Percentiles rank a stretch among this genome's conserved stretches.
phyloP scores from a whole-genome alignment of 2,329 filamentous ascomycete genomes.

The Cladorrhinum sp. region DNA sequence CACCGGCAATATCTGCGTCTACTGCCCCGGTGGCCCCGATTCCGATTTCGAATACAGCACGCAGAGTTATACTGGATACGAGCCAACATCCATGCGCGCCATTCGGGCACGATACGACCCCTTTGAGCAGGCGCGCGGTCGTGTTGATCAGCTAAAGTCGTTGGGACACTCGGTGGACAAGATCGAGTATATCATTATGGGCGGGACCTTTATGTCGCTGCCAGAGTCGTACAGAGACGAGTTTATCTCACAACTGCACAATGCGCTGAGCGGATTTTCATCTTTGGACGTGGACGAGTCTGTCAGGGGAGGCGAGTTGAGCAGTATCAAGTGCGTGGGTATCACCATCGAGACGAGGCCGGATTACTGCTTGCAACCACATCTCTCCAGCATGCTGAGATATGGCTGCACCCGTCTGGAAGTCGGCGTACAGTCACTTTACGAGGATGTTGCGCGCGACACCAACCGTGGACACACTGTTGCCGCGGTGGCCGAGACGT shows the following conservation, averaged over 20 bases:
- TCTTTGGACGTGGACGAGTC: conserved; percentile 93
- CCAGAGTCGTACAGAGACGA: conserved; percentile 84
- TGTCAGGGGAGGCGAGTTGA: conserved; percentile 91
- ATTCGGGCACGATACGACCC: conserved; percentile 96
- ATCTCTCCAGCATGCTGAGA: conserved; percentile 92
- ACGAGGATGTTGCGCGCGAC: conserved; percentile 97
- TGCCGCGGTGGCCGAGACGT: conserved; percentile 90
- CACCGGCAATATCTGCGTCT: conserved; percentile 98
- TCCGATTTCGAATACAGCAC: conserved; percentile 99
- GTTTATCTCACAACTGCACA: conserved; percentile 94
- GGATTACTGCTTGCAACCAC: conserved; percentile 95
- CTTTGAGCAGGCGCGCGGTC: conserved; percentile 92
- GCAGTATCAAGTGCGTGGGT: conserved; percentile 94
- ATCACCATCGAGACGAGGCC: conserved; percentile 98
- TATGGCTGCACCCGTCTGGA: conserved; percentile 95
- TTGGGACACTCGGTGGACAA: conserved; percentile 97
- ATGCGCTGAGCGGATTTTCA: conserved; percentile 93
- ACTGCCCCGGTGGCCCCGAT: conserved; percentile 95
- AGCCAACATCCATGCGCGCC: conserved; percentile 96
- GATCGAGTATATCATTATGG: conserved; percentile 99
- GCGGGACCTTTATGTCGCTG: conserved; percentile 97
- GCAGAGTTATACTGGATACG: conserved; percentile 97
- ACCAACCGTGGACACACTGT: conserved; percentile 97
- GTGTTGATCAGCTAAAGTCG: conserved; percentile 94
- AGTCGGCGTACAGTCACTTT: conserved; percentile 92